Percentiles rank a stretch among this genome's conserved stretches.
phyloP scores from a whole-genome alignment of 192 early-diverging fungal species.

The Mortierella claussenii region DNA sequence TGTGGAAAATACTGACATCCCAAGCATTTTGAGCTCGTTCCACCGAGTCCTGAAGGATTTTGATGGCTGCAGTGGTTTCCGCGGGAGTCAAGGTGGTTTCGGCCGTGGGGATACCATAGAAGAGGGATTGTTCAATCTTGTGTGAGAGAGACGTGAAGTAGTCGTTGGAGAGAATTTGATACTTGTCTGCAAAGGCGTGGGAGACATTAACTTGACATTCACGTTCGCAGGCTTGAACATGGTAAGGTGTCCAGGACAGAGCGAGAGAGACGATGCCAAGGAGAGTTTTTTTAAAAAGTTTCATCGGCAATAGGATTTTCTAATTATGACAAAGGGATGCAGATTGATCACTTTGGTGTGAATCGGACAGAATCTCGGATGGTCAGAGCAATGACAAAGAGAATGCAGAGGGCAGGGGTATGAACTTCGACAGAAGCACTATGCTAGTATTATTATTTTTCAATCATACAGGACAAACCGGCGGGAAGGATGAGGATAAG shows the following conservation, averaged over 20 bases:
- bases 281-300: slow-evolving; percentile 2
- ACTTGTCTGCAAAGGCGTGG: slow-evolving; percentile 55
- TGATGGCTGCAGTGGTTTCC: slow-evolving; percentile 17
- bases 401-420: too few relatives aligned
- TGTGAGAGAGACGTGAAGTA: slow-evolving; percentile 28
- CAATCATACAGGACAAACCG: too few relatives aligned
- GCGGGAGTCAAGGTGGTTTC: slow-evolving; percentile 24
- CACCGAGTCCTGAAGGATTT: slow-evolving; percentile 20
- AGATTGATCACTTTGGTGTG: too few relatives aligned
- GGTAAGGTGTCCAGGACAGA: neutral
- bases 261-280: slow-evolving; percentile 6
- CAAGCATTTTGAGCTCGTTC: slow-evolving; percentile 30
- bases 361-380: too few relatives aligned
- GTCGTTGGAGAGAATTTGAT: slow-evolving; percentile 39
- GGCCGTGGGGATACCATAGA: slow-evolving; percentile 13
- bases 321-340: too few relatives aligned
- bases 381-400: too few relatives aligned
- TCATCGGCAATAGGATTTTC: neutral
- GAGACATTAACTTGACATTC: slow-evolving; percentile 59
- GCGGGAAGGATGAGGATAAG: too few relatives aligned
- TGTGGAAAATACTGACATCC: slow-evolving; percentile 31
- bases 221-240: slow-evolving; percentile 52
- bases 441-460: too few relatives aligned
- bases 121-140: slow-evolving; percentile 18
- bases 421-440: too few relatives aligned